phyloP scores from a whole-genome alignment of 1,284 basidiomycete genomes.

The Apiotrichum sp. region DNA sequence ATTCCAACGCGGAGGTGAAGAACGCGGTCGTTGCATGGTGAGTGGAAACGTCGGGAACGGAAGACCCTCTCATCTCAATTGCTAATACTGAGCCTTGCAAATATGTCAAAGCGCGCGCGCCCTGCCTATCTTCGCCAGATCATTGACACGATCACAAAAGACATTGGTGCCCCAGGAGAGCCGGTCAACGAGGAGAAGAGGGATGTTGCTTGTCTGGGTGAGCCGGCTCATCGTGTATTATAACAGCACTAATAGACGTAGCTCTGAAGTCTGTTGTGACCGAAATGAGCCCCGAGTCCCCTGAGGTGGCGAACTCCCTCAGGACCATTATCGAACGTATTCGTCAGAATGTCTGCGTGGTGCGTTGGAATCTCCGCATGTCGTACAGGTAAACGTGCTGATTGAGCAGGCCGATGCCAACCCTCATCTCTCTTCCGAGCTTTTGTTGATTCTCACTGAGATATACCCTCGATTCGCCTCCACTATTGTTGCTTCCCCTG shows the following conservation, averaged over 20 bases:
- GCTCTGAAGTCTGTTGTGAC: slow-evolving; percentile 91
- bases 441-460: slow-evolving; percentile 83
- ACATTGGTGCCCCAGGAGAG: slow-evolving; percentile 21
- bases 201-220: slow-evolving; percentile 89
- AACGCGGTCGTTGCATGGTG: slow-evolving; percentile 94
- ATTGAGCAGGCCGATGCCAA: slow-evolving; percentile 52
- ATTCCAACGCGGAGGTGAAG: slow-evolving; percentile 88
- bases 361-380: neutral
- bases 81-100: slow-evolving; percentile 26
- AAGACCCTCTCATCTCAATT: neutral
- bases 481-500: slow-evolving; percentile 55
- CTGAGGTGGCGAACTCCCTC: neutral
- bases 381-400: slow-evolving; percentile 11
- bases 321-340: slow-evolving; percentile 7
- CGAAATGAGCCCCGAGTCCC: slow-evolving; percentile 53
- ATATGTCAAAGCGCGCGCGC: slow-evolving; percentile 33
- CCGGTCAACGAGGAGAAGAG: slow-evolving; percentile 48
- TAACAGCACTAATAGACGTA: slow-evolving; percentile 34
- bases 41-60: slow-evolving; percentile 5
- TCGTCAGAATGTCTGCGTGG: slow-evolving; percentile 60
- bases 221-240: slow-evolving; percentile 20
- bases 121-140: slow-evolving; percentile 74
- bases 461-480: slow-evolving; percentile 79
- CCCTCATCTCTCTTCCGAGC: slow-evolving; percentile 80
- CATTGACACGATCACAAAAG: slow-evolving; percentile 56